Percentiles rank a stretch among this genome's conserved stretches.
phyloP scores from a whole-genome alignment of 768 basidiomycete genomes.

The Amanita muscaria region DNA sequence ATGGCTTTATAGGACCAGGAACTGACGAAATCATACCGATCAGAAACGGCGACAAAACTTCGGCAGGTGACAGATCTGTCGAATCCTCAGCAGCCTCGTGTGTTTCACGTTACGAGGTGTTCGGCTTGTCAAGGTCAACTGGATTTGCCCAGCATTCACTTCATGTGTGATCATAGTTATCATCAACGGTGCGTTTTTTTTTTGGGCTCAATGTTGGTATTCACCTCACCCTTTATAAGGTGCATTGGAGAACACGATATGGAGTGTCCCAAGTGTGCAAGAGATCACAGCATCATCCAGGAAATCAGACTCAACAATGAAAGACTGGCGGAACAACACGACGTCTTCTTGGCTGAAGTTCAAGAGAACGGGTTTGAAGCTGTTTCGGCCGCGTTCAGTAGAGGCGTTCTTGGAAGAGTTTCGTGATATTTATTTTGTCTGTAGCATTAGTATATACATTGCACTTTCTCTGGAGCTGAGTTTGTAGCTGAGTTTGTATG shows the following conservation, averaged over 20 bases:
- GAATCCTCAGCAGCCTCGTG: slow-evolving; percentile 68
- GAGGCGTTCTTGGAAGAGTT: slow-evolving; percentile 60
- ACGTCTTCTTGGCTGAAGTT: slow-evolving; percentile 70
- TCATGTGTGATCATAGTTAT: slow-evolving; percentile 97
- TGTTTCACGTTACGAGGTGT: slow-evolving; percentile 94
- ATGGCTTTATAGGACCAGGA: slow-evolving; percentile 60
- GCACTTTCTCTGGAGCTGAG: too few relatives aligned
- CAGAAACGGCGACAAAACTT: slow-evolving; percentile 73
- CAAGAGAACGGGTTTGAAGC: slow-evolving; percentile 64
- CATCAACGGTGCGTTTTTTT: slow-evolving; percentile 67
- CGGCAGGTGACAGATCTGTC: slow-evolving; percentile 76
- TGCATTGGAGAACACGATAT: slow-evolving; percentile 86
- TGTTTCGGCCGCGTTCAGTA: slow-evolving; percentile 61
- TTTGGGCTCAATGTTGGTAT: background rate
- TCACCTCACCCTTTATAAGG: slow-evolving; percentile 28
- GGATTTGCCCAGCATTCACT: slow-evolving; percentile 89
- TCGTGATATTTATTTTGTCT: too few relatives aligned
- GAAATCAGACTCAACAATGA: slow-evolving; percentile 88
- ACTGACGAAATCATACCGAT: slow-evolving; percentile 79
- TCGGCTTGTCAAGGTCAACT: slow-evolving; percentile 83
- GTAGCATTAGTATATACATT: too few relatives aligned
- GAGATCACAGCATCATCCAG: slow-evolving; percentile 80
- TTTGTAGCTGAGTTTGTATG: too few relatives aligned
- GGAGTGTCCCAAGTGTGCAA: slow-evolving; percentile 84
- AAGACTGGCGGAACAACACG: slow-evolving; percentile 72